phyloP scores from a whole-genome alignment of 2,329 filamentous ascomycete species.

The Lithohypha guttulata region DNA sequence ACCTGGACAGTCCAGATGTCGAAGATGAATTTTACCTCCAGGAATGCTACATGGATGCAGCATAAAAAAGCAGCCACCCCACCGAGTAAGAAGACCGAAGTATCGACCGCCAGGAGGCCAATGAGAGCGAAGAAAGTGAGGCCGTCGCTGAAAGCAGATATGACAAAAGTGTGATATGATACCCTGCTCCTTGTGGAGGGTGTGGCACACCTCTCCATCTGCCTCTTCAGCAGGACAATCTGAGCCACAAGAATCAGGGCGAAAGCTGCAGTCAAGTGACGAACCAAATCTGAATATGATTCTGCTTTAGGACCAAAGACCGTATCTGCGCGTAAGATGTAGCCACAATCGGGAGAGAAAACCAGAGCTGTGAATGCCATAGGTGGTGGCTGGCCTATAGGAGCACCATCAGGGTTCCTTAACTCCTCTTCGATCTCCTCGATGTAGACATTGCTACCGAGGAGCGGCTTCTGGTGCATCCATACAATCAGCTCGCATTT shows the following conservation, averaged over 20 bases:
- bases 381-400: conserved; percentile 40
- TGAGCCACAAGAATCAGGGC: conserved; percentile 45
- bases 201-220: conserved; percentile 55
- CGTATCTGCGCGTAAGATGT: conserved; percentile 48
- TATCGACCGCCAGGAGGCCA: conserved; percentile 45
- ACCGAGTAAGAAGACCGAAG: conserved; percentile 45
- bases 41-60: conserved; percentile 50
- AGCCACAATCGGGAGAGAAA: conserved; percentile 59
- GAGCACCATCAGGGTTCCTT: conserved; percentile 47
- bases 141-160: conserved; percentile 52
- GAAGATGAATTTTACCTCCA: conserved; percentile 55
- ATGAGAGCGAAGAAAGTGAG: conserved; percentile 45
- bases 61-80: conserved; percentile 48
- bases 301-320: conserved; percentile 45
- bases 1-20: conserved; percentile 56
- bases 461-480: conserved; percentile 50
- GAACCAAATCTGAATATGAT: conserved; percentile 31
- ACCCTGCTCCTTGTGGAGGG: conserved; percentile 54
- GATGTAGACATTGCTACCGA: conserved; percentile 21
- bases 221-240: conserved; percentile 46
- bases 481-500: conserved; percentile 87
- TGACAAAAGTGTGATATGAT: conserved; percentile 53
- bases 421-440: conserved; percentile 49
- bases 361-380: conserved; percentile 50
- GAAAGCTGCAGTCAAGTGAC: conserved; percentile 41